A percentile compares a stretch with the other conserved stretches of the same genome.
These are phyloP conservation scores for Arxiozyma telluris DNA, from an alignment of 1,139 yeast genomes.

Conservation along the genomic window DNA sequence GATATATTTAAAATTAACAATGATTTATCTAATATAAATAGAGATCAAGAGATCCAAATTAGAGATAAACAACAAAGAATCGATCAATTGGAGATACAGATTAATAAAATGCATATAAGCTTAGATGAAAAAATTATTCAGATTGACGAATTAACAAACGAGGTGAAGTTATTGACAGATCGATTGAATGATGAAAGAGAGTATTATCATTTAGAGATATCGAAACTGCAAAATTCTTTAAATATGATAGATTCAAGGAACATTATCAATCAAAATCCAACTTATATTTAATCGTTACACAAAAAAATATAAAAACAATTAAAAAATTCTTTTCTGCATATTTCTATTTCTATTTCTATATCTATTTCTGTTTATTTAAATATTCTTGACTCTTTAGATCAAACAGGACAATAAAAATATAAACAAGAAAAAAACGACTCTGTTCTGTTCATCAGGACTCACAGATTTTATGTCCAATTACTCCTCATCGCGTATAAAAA, in stretches of 20 bases:
- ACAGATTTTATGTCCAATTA: too few species aligned
- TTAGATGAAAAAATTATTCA: conserved; percentile 4
- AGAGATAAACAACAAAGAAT: conserved; percentile 9
- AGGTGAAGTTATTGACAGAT: background rate
- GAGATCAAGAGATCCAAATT: background rate
- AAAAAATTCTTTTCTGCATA: background rate
- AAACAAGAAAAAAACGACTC: too few species aligned
- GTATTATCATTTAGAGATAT: background rate
- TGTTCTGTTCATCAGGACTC: background rate
- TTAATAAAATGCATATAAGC: conserved; percentile 6
- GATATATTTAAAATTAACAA: conserved; percentile 1
- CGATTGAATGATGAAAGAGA: background rate
- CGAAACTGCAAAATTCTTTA: background rate
- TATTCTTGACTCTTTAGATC: background rate
- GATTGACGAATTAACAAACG: conserved; percentile 1
- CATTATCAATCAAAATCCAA: background rate
- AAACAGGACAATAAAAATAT: background rate
- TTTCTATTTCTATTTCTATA: background rate
- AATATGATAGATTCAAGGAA: background rate
- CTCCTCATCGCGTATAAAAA: too few species aligned
- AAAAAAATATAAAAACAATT: too few species aligned
- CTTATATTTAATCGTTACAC: background rate
- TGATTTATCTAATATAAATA: conserved; percentile 9
- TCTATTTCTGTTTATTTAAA: too few species aligned
- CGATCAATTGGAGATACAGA: conserved; percentile 7